Percentiles rank a stretch among this genome's conserved stretches.
Evolutionary conservation across 2,329 filamentous ascomycete species (phyloP).

Genomic region (Diplodia scrobiculata): DNA sequence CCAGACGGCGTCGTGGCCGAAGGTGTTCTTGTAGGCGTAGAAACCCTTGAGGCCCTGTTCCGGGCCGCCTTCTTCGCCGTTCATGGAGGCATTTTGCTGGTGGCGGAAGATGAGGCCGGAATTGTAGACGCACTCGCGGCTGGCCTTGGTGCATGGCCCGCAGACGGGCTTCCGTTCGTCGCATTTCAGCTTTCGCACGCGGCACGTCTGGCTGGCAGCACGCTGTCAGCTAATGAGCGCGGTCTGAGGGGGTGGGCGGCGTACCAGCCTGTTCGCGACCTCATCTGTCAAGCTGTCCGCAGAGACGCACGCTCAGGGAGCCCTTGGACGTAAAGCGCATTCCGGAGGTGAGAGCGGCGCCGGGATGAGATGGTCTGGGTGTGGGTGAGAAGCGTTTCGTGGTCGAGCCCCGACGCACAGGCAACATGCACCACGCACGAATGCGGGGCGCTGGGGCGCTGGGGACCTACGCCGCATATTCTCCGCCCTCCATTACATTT

Average conservation of each 20-base stretch:
- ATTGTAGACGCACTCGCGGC: conserved; percentile 62
- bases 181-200: conserved; percentile 65
- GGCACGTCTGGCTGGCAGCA: conserved; percentile 53
- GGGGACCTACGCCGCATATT: conserved; percentile 8
- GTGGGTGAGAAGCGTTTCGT: conserved; percentile 22
- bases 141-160: conserved; percentile 63
- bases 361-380: conserved; percentile 25
- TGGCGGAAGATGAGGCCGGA: conserved; percentile 68
- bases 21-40: conserved; percentile 68
- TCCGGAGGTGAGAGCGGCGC: conserved; percentile 28
- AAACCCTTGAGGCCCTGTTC: conserved; percentile 60
- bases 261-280: conserved; percentile 47
- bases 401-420: conserved; percentile 22
- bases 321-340: conserved; percentile 27
- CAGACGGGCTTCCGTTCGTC: conserved; percentile 64
- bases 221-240: conserved; percentile 22
- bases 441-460: conserved; percentile 13
- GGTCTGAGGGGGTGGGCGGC: conserved; percentile 29
- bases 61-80: conserved; percentile 50
- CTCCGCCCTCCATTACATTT: conserved; percentile 11
- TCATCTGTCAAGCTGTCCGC: conserved; percentile 36
- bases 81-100: conserved; percentile 71
- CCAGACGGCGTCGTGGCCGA: conserved; percentile 63
- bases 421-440: conserved; percentile 13
- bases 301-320: conserved; percentile 24